Evolutionary conservation across 768 basidiomycete genomes (phyloP).

Genomic region (Boletales sp.): DNA sequence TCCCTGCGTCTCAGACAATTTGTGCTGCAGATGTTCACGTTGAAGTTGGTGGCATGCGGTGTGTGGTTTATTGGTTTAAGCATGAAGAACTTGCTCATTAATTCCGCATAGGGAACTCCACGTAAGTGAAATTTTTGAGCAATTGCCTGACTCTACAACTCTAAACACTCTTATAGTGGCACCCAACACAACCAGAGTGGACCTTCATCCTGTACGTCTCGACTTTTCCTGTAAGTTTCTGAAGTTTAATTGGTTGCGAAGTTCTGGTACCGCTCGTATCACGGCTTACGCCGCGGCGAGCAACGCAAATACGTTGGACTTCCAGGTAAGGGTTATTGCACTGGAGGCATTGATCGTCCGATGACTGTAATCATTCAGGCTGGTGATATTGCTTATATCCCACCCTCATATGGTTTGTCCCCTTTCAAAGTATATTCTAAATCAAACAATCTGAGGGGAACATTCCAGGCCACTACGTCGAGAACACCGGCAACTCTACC

Average conservation of each 20-base stretch:
- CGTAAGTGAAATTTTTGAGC: constrained; percentile 25
- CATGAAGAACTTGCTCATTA: neutral
- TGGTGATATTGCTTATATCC: constrained; percentile 26
- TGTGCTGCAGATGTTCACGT: constrained; percentile 56
- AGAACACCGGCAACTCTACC: constrained; percentile 61
- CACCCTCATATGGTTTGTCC: constrained; percentile 22
- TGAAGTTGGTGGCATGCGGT: constrained; percentile 61
- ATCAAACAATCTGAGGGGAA: neutral
- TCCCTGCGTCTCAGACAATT: constrained; percentile 50
- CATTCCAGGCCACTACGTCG: constrained; percentile 58
- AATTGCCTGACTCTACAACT: neutral
- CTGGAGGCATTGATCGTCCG: neutral
- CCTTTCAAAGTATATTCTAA: neutral
- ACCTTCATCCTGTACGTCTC: constrained; percentile 36
- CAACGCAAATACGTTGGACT: constrained; percentile 43
- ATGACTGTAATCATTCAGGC: constrained; percentile 20
- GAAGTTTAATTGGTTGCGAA: constrained; percentile 11
- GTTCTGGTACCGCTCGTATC: constrained; percentile 39
- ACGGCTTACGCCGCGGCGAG: constrained; percentile 39
- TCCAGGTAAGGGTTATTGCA: constrained; percentile 29
- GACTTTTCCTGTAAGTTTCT: neutral
- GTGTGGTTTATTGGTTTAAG: constrained; percentile 5
- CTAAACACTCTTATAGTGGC: constrained; percentile 36
- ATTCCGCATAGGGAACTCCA: constrained; percentile 39
- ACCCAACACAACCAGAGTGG: constrained; percentile 50